Evolutionary conservation across 2,329 filamentous ascomycete genomes (phyloP).

Genomic region (Aspergillus awamori): DNA sequence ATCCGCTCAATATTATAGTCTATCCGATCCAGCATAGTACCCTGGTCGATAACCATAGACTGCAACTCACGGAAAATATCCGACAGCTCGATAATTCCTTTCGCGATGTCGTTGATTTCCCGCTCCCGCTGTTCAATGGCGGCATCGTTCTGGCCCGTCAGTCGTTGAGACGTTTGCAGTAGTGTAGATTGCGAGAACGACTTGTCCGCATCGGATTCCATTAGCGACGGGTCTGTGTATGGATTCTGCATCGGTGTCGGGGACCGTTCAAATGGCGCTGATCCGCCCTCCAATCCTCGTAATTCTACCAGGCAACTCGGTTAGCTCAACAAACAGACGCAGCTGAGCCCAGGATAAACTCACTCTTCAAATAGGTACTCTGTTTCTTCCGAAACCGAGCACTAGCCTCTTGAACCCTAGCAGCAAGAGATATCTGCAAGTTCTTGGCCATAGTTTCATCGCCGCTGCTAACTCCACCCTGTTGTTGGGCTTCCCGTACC

Average conservation of each 20-base stretch:
- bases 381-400: constrained; percentile 96
- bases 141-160: constrained; percentile 68
- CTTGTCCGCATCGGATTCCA: constrained; percentile 92
- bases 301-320: constrained; percentile 59
- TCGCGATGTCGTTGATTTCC: constrained; percentile 96
- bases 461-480: constrained; percentile 70
- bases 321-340: constrained; percentile 15
- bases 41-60: constrained; percentile 90
- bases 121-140: constrained; percentile 89
- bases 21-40: constrained; percentile 88
- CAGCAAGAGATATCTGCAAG: constrained; percentile 86
- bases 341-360: constrained; percentile 21
- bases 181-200: constrained; percentile 88
- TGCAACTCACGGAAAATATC: constrained; percentile 97
- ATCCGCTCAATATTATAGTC: constrained; percentile 98
- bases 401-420: constrained; percentile 87
- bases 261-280: constrained; percentile 53
- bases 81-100: constrained; percentile 94
- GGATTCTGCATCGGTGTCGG: constrained; percentile 59
- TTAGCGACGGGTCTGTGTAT: constrained; percentile 82
- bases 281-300: constrained; percentile 69
- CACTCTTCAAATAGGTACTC: constrained; percentile 92
- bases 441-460: constrained; percentile 97
- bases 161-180: constrained; percentile 70
- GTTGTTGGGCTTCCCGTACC: constrained; percentile 76